A percentile compares a stretch with the other conserved stretches of the same genome.
phyloP scores from a whole-genome alignment of 176 grass and related monocot species.

The Thalia dealbata region DNA sequence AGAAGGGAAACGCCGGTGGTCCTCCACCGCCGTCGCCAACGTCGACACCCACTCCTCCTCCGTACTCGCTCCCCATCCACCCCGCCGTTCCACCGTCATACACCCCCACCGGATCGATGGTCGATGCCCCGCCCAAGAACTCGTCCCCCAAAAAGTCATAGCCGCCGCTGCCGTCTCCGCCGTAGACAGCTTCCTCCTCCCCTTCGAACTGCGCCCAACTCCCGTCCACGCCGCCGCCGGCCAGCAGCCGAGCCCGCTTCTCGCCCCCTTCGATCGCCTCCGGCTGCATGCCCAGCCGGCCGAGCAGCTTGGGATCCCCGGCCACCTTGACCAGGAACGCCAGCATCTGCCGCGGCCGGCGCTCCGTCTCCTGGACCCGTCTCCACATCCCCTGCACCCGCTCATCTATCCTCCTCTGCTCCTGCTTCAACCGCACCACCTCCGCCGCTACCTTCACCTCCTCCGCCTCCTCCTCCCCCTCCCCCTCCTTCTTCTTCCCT shows the following conservation, averaged over 20 bases:
- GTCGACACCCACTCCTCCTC: neutral
- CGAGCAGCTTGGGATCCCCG: constrained; percentile 39
- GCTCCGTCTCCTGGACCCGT: constrained; percentile 71
- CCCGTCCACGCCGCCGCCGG: neutral
- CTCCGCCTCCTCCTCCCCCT: constrained; percentile 2
- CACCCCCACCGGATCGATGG: neutral
- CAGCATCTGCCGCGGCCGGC: constrained; percentile 67
- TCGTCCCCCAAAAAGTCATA: neutral
- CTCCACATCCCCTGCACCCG: constrained; percentile 59
- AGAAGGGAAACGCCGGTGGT: neutral
- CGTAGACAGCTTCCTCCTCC: neutral
- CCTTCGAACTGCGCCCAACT: neutral
- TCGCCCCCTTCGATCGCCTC: neutral
- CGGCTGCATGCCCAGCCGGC: constrained; percentile 25
- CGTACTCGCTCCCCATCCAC: neutral
- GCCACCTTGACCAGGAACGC: constrained; percentile 63
- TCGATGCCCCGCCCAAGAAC: neutral
- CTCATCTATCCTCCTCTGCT: constrained; percentile 59
- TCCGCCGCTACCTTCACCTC: constrained; percentile 52
- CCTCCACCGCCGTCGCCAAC: neutral
- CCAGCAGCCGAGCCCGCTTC: neutral
- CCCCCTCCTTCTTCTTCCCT: constrained; percentile 11
- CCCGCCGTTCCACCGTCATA: neutral
- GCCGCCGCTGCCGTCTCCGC: neutral
- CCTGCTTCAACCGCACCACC: constrained; percentile 58